A percentile compares a stretch with the other conserved stretches of the same genome.
These are phyloP conservation scores for Phoenix dactylifera DNA, from an alignment of 176 grass and related monocot species.

Conservation along the genomic window DNA sequence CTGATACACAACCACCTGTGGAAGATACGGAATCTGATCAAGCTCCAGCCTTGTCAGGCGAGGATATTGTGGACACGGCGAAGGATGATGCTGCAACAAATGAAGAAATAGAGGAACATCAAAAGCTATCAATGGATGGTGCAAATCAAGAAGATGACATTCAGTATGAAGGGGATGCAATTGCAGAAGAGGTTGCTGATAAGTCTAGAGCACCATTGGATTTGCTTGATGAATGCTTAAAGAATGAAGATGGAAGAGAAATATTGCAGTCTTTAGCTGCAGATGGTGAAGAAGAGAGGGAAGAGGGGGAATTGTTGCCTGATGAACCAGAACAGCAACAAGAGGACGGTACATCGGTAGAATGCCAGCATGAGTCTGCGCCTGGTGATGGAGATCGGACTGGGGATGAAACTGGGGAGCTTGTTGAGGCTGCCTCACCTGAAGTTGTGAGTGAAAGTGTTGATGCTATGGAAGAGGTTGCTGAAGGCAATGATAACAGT, in stretches of 20 bases:
- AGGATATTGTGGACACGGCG: slow-evolving; percentile 23
- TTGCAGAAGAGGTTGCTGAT: slow-evolving; percentile 24
- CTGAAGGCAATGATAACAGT: background rate
- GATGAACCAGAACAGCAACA: slow-evolving; percentile 65
- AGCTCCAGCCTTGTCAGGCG: slow-evolving; percentile 15
- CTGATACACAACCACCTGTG: slow-evolving; percentile 33
- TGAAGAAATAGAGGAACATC: slow-evolving; percentile 45
- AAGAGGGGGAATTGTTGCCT: slow-evolving; percentile 67
- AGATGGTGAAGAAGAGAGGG: slow-evolving; percentile 67
- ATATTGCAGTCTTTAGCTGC: slow-evolving; percentile 31
- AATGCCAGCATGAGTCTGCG: slow-evolving; percentile 3
- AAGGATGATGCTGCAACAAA: slow-evolving; percentile 43
- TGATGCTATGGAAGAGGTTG: too few species aligned
- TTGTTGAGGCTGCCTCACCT: too few species aligned
- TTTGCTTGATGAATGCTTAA: slow-evolving; percentile 12
- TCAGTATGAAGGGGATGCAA: slow-evolving; percentile 33
- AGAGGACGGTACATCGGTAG: slow-evolving; percentile 32
- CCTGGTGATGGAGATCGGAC: too few species aligned
- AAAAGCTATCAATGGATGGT: slow-evolving; percentile 21
- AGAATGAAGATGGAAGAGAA: slow-evolving; percentile 32
- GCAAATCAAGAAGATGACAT: slow-evolving; percentile 46
- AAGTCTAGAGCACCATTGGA: slow-evolving; percentile 34
- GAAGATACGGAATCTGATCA: slow-evolving; percentile 76
- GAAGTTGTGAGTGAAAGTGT: too few species aligned
- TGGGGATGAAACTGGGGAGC: too few species aligned